Conservation (phyloP, 1,284 basidiomycete genomes). For the Pisolithus thermaeus region DNA sequence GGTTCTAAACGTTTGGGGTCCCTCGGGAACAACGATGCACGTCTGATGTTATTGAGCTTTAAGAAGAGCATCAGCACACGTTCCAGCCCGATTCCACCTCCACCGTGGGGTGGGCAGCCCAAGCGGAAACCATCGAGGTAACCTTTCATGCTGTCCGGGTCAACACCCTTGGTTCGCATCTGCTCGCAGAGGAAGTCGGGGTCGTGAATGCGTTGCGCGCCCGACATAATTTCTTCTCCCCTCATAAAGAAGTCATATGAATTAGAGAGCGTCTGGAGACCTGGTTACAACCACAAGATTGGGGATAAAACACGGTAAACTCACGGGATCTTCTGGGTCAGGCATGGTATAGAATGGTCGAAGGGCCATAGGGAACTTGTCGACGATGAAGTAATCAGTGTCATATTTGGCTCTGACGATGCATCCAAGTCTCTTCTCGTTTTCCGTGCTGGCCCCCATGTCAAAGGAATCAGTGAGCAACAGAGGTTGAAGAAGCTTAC, state of each 20-base stretch:
- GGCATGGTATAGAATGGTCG: constrained; percentile 99
- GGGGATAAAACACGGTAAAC: constrained; percentile 22
- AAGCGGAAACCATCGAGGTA: constrained; percentile 95
- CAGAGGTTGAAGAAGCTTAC: constrained; percentile 36
- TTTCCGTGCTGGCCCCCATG: constrained; percentile 61
- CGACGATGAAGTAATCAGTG: constrained; percentile 96
- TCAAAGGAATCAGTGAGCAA: constrained; percentile 7
- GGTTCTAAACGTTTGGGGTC: constrained; percentile 83
- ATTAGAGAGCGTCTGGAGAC: constrained; percentile 77
- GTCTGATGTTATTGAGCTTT: constrained; percentile 92
- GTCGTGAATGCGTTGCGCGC: constrained; percentile 96
- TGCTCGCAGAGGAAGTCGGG: constrained; percentile 75
- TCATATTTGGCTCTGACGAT: constrained; percentile 90
- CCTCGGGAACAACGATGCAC: constrained; percentile 92
- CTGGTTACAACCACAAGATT: constrained; percentile 5
- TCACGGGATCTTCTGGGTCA: constrained; percentile 79
- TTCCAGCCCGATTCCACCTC: constrained; percentile 86
- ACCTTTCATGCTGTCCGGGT: constrained; percentile 81
- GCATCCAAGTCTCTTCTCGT: constrained; percentile 88
- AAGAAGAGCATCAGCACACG: constrained; percentile 95
- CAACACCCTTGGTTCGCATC: constrained; percentile 79
- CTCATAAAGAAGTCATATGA: constrained; percentile 99
- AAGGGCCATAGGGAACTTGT: constrained; percentile 91
- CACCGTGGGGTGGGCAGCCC: constrained; percentile 87
- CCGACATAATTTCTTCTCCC: constrained; percentile 96